Evolutionary conservation across 2,329 filamentous ascomycete species (phyloP).

Genomic region (Keithomyces neogunnii): DNA sequence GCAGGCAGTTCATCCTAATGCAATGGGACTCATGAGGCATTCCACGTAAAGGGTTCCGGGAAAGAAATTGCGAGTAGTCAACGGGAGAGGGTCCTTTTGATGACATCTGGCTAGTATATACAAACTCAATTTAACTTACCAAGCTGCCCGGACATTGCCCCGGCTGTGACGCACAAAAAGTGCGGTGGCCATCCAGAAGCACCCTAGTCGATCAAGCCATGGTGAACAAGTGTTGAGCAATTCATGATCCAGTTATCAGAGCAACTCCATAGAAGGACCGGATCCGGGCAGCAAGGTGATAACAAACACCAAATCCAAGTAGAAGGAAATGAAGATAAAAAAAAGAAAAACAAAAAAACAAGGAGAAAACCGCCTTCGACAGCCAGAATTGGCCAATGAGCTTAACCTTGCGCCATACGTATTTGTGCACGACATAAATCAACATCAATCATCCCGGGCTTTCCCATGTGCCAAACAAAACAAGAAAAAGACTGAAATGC

Average conservation of each 20-base stretch:
- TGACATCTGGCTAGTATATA: slow-evolving; percentile 41
- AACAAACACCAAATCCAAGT: slow-evolving; percentile 2
- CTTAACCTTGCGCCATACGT: slow-evolving; percentile 20
- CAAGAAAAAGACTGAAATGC: not conserved
- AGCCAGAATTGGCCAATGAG: not conserved
- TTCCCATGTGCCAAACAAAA: slow-evolving; percentile 3
- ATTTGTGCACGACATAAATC: slow-evolving; percentile 13
- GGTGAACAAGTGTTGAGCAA: slow-evolving; percentile 7
- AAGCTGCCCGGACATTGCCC: slow-evolving; percentile 41
- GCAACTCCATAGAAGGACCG: slow-evolving; percentile 18
- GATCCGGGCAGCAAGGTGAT: slow-evolving; percentile 26
- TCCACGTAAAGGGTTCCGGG: slow-evolving; percentile 2
- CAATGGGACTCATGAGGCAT: not conserved
- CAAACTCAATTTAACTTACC: slow-evolving; percentile 42
- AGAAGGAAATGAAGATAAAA: not conserved
- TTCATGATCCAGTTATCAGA: slow-evolving; percentile 13
- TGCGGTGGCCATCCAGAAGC: slow-evolving; percentile 11
- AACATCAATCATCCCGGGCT: slow-evolving; percentile 24
- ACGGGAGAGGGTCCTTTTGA: slow-evolving; percentile 26
- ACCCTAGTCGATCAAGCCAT: slow-evolving; percentile 8
- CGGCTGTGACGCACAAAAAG: slow-evolving; percentile 11
- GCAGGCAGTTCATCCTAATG: slow-evolving; percentile 1
- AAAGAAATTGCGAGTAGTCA: not conserved
- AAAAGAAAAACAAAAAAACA: slow-evolving; percentile 10
- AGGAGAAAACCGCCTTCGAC: not conserved